Evolutionary conservation across 176 grass and related monocot species (phyloP), one percentile per base, ranked within the genome.

Genomic region (Musa acuminata): DNA sequence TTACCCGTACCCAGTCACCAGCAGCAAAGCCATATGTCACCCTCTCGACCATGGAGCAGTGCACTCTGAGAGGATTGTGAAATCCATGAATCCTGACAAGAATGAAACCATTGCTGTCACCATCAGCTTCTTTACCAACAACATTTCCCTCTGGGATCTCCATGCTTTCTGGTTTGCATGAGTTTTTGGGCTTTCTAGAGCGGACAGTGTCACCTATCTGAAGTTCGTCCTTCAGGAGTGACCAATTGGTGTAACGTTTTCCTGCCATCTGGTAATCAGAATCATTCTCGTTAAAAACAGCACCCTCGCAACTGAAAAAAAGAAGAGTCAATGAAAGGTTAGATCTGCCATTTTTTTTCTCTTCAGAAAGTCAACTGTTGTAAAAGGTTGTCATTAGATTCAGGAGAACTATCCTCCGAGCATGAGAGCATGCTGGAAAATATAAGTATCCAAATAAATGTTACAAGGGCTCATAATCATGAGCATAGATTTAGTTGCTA

Each of bases 101-200:
- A 75, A 94, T 19, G 64, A 85, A 94, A 63, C 69, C 62, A 52
- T 87, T 84, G 22, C 19, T 17, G 13, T 82, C 84, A 58, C 81
- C 87, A 62, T 93, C 83, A 49, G 82, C 81, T 35, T 98, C 94
- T 71, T 87, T 49, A 48, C 90, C 95, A 82, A 94, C 91, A 80
- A 99, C 80, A 65, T 72, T 94, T 72, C 95, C 95, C 74, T 91
- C 95, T 72, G 95, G 91, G 49, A 99, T 84, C 85, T 87, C 83
- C 95, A 94, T 99, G 52, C 72, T 89, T 69, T 87, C 88, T 51
- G 75, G 80, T 78, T 66, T 81, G 76, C 91, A 99, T 4, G 95
- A 89, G 71, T 68, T 87, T 73, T 75, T 94, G 27, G 87, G 60
- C 84, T 99, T 99, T 86, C 88, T 87, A 23, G 88, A 94, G 58